Evolutionary conservation across 1,139 yeast species (phyloP).

Genomic region (Lizanozyma gosingica): DNA sequence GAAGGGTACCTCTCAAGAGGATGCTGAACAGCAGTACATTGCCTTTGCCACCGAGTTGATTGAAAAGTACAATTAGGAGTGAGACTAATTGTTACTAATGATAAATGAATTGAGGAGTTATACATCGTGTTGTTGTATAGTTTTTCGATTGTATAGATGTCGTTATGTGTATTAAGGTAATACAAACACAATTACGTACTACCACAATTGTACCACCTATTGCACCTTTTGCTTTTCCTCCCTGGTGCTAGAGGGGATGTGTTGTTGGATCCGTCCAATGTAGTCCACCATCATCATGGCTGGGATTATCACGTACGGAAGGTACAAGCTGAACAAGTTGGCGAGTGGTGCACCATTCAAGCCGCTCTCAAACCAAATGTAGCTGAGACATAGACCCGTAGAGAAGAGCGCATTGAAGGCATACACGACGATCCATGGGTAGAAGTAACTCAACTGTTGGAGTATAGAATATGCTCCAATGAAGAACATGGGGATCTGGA

Average conservation of each 20-base stretch:
- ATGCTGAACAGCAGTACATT: constrained; percentile 83
- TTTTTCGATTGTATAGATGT: too few relatives aligned
- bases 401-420: constrained; percentile 74
- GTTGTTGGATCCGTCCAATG: neutral
- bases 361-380: constrained; percentile 29
- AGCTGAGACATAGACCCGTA: constrained; percentile 53
- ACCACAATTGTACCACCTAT: too few relatives aligned
- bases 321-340: constrained; percentile 44
- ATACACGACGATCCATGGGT: constrained; percentile 50
- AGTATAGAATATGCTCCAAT: constrained; percentile 21
- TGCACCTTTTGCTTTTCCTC: too few relatives aligned
- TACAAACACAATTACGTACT: too few relatives aligned
- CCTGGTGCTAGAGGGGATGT: too few relatives aligned
- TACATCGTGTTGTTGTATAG: too few relatives aligned
- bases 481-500: constrained; percentile 74
- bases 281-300: constrained; percentile 42
- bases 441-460: constrained; percentile 19
- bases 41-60: constrained; percentile 62
- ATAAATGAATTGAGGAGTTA: too few relatives aligned
- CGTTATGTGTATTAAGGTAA: too few relatives aligned
- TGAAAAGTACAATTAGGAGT: constrained; percentile 32
- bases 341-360: constrained; percentile 25
- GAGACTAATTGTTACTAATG: too few relatives aligned
- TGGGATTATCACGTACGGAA: constrained; percentile 66
- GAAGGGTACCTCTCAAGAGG: constrained; percentile 80